Base-by-base conservation (phyloP, 2,329 filamentous ascomycete genomes). In the Diaporthe caulivora region DNA sequence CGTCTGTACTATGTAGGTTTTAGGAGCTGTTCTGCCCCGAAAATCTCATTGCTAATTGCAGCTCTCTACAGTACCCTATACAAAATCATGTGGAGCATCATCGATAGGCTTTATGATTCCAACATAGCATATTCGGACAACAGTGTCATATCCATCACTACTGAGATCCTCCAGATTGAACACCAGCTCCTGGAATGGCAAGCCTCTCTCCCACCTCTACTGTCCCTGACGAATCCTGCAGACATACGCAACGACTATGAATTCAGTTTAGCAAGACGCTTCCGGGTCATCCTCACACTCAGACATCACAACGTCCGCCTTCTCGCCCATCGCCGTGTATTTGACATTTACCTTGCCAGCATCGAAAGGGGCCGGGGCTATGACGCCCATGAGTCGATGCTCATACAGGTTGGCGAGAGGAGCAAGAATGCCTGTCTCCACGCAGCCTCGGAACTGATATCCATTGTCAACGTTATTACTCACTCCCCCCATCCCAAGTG, bases 31-130 rank as follows among this genome's bases (percentile, higher is more conserved):
- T 26, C 18, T 17, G 10, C 10, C 34, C 3, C 18, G 9, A 1
- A 3, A 8, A 37, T 0, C 37, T 2, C 37, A 40, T 26, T 8
- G n/a, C 70, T 74, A 4, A 74, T 17, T 40, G 3, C 5, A 2
- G 1, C 1, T 0, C 15, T 13, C 17, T 13, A 29, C 21, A 83
- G 79, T 74, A 80, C 77, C 3, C 78, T 84, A 0, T 83, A 84
- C 62, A 77, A 75, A 37, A 80, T 82, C 11, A 78, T 79, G 70
- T 80, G 83, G 68, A 79, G 79, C 54, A 78, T 84, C 11, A 79
- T 87, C 13, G 83, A 86, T 34, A 76, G 77, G 0, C 79, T 84
- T 13, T 87, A 87, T 70, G 85, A 82, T 11, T 81, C 82, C 68
- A 87, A 87, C 60, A 78, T 87, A 2, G 85, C 82, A 11, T 57